Conservation (phyloP, 768 basidiomycete genomes). For the Boletales sp. region DNA sequence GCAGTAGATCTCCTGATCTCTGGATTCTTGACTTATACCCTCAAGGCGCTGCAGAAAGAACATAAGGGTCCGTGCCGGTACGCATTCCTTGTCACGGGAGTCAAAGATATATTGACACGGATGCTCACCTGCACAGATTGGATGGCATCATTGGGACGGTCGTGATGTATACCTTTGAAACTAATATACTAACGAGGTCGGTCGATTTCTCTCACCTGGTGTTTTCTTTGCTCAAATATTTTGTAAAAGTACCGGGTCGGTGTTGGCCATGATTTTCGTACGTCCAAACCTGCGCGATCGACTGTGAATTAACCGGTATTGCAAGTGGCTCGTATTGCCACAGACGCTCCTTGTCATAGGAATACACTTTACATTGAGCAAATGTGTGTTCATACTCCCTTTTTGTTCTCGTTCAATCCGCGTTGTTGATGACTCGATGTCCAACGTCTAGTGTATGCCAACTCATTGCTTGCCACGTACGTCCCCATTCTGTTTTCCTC, state of each 20-base stretch:
- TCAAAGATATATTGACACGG: not conserved
- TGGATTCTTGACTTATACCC: slow-evolving; percentile 39
- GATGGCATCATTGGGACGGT: slow-evolving; percentile 45
- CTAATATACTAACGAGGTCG: slow-evolving; percentile 47
- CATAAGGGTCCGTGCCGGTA: slow-evolving; percentile 39
- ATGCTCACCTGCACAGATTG: slow-evolving; percentile 28
- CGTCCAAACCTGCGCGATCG: slow-evolving; percentile 28
- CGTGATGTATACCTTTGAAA: slow-evolving; percentile 53
- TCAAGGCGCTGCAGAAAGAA: slow-evolving; percentile 38
- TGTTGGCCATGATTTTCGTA: slow-evolving; percentile 35
- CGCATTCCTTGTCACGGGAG: not conserved
- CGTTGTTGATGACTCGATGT: not conserved
- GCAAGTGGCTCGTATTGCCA: slow-evolving; percentile 45
- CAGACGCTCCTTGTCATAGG: slow-evolving; percentile 50
- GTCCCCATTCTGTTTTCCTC: not conserved
- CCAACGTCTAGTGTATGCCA: slow-evolving; percentile 43
- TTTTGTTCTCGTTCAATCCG: not conserved
- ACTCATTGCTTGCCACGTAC: slow-evolving; percentile 46
- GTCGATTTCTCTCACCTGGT: not conserved
- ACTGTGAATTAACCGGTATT: not conserved
- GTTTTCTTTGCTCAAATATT: not conserved
- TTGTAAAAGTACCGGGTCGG: slow-evolving; percentile 36
- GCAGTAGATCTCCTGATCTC: slow-evolving; percentile 50
- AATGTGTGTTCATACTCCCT: slow-evolving; percentile 32
- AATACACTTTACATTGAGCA: slow-evolving; percentile 50